Evolutionary conservation across 768 basidiomycete species (phyloP).

Genomic region (Naematelia encephala): DNA sequence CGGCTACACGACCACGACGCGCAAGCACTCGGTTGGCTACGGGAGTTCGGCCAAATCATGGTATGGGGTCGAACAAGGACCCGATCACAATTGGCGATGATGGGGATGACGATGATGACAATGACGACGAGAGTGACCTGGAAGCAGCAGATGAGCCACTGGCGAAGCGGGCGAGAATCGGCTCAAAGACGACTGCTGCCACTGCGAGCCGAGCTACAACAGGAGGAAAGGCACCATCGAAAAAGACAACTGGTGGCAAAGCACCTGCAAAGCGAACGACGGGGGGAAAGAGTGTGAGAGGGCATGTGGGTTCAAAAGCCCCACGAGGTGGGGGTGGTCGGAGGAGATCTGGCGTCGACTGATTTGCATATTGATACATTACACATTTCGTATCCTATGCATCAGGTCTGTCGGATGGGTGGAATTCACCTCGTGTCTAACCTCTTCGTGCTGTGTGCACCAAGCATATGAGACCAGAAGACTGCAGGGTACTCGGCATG

Average conservation of each 20-base stretch:
- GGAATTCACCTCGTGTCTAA: too few species aligned
- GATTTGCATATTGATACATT: too few species aligned
- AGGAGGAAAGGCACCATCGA: slow-evolving; percentile 11
- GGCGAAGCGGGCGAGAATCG: slow-evolving; percentile 9
- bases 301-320: slow-evolving; percentile 27
- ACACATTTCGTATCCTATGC: not conserved
- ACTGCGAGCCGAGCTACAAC: not conserved
- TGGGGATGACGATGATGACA: slow-evolving; percentile 21
- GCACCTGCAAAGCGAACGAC: slow-evolving; percentile 24
- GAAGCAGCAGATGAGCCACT: slow-evolving; percentile 14
- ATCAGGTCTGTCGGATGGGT: too few species aligned
- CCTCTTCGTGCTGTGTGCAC: too few species aligned
- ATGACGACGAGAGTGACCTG: slow-evolving; percentile 18
- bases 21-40: slow-evolving; percentile 7
- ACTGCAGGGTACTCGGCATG: too few species aligned
- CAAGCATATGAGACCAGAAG: too few species aligned
- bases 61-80: slow-evolving; percentile 23
- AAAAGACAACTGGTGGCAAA: slow-evolving; percentile 30
- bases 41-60: not conserved
- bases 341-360: not conserved
- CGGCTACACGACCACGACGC: slow-evolving; percentile 1
- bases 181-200: not conserved
- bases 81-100: slow-evolving; percentile 36
- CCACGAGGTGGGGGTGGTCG: not conserved
- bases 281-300: slow-evolving; percentile 24